Base-by-base conservation (phyloP, 2,329 filamentous ascomycete genomes). In the Pseudogymnoascus sp. region DNA sequence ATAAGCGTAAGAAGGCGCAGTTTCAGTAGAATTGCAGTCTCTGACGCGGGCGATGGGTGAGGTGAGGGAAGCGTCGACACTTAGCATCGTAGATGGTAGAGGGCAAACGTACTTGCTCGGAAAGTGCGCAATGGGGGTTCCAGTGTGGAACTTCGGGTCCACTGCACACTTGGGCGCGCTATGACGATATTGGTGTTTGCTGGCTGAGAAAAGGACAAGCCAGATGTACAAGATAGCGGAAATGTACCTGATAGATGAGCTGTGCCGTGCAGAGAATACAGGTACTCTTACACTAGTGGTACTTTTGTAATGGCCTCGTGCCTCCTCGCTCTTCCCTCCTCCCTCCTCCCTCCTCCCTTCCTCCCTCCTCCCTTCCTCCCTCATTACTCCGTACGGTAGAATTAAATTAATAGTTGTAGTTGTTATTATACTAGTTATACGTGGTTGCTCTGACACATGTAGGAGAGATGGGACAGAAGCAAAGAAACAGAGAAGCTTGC, bases 1-100 rank as follows among this genome's bases (percentile, higher is more conserved):
- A 29, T 33, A 55, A 8, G 49, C n/a, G 49, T 55, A 33, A 1
- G 10, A 19, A 33, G 19, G 43, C 14, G 14, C 43, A 29, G 49
- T 55, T 55, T 55, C 49, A 55, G 49, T 55, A 33, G 49, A 55
- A 55, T 55, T 55, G 49, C 29, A 55, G 49, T 55, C 49, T 55
- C 29, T 55, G 49, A 55, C 29, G 49, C 26, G 49, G 49, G n/a
- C 29, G n/a, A 55, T 55, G 29, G 26, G 26, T 31, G 45, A 39
- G 39, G 2, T 11, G 33, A 29, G 21, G 45, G 14, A 49, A 29
- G 21, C 12, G 43, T n/a, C 8, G 43, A 49, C 14, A n/a, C 23
- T 23, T 49, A 49, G 43, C 23, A 52, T 6, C 45, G 45, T 26
- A 26, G 23, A 26, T 3, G 23, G 23, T 26, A 26, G 23, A 26